A percentile compares a stretch with the other conserved stretches of the same genome.
phyloP scores from a whole-genome alignment of 1,284 basidiomycete genomes.

The Puccinia novopanici region DNA sequence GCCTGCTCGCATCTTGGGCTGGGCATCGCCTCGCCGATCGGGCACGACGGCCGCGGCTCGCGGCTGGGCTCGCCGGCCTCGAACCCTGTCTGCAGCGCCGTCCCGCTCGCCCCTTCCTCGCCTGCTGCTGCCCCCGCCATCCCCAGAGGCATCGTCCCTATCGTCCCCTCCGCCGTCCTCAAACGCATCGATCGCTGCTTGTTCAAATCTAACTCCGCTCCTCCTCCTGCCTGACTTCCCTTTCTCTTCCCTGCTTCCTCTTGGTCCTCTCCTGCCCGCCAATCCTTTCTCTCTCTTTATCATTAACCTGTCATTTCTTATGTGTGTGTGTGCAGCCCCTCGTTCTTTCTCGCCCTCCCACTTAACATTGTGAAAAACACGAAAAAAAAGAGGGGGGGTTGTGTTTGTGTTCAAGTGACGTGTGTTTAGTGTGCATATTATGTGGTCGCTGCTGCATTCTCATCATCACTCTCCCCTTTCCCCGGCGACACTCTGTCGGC shows the following conservation, averaged over 20 bases:
- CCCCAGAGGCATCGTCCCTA: background rate
- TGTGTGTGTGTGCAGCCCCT: background rate
- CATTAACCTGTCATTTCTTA: background rate
- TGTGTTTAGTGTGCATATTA: too few species aligned
- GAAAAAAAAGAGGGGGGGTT: too few species aligned
- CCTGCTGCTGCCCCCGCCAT: background rate
- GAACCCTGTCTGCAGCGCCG: background rate
- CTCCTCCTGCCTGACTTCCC: background rate
- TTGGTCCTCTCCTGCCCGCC: background rate
- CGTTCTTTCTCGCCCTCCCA: too few species aligned
- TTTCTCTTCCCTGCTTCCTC: background rate
- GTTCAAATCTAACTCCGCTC: constrained; percentile 2
- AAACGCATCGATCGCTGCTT: constrained; percentile 13
- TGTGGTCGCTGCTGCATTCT: too few species aligned
- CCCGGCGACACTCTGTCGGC: constrained; percentile 71
- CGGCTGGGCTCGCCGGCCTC: background rate
- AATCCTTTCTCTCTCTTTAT: background rate
- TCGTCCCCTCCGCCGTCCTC: constrained; percentile 16
- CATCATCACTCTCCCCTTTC: too few species aligned
- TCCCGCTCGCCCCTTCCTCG: background rate
- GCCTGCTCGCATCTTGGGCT: background rate
- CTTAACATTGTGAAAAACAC: too few species aligned
- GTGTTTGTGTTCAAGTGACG: too few species aligned
- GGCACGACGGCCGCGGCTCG: background rate
- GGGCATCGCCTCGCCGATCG: background rate